Percentiles rank a stretch among this genome's conserved stretches.
These are phyloP conservation scores for Stellera chamaejasme DNA, from an alignment of 345 rosid species.

Conservation along the genomic window DNA sequence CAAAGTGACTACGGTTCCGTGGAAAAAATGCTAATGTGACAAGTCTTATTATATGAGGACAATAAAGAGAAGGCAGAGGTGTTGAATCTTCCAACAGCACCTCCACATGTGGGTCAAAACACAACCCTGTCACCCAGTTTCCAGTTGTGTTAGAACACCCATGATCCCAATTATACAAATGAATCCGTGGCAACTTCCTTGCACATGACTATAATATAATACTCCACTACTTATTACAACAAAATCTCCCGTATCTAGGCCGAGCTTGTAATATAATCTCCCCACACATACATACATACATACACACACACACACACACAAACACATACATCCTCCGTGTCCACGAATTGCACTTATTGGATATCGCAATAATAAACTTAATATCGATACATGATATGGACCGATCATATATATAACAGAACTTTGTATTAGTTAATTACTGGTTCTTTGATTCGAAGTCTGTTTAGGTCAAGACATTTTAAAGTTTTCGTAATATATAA, in stretches of 20 bases:
- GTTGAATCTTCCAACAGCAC: slow-evolving; percentile 22
- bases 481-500: too few species aligned
- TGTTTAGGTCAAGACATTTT: not conserved
- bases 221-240: slow-evolving; percentile 1
- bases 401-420: too few species aligned
- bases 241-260: slow-evolving; percentile 25
- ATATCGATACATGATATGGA: not conserved
- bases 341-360: too few species aligned
- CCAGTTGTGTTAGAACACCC: slow-evolving; percentile 20
- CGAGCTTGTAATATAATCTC: not conserved
- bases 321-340: too few species aligned
- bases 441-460: not conserved
- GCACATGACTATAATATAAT: not conserved
- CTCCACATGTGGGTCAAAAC: slow-evolving; percentile 31
- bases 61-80: slow-evolving; percentile 21
- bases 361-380: not conserved
- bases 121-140: slow-evolving; percentile 16
- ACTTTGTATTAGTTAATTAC: not conserved
- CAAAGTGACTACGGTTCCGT: too few species aligned
- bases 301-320: too few species aligned
- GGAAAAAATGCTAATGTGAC: too few species aligned
- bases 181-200: slow-evolving; percentile 18
- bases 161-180: slow-evolving; percentile 4
- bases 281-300: not conserved
- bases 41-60: too few species aligned